Base-by-base conservation (phyloP, 805 yeast species). In the Ogataea chonburiensis region DNA sequence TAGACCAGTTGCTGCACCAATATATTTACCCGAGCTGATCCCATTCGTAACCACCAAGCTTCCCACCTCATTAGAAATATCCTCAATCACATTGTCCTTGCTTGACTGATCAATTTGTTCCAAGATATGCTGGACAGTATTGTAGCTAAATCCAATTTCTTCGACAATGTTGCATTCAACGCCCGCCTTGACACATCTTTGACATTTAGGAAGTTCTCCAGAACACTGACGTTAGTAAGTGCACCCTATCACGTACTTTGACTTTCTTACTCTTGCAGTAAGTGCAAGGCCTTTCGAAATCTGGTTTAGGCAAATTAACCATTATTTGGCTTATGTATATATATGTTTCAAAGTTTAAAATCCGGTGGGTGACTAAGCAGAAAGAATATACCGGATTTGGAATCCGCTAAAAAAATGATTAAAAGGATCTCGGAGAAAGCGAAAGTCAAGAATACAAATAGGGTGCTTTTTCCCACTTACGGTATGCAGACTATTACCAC, bases 1-100 rank as follows among this genome's bases (percentile, higher is more conserved):
- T 11, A 50, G 38, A 9, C 57, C 57, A 5, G 57, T 50, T 17
- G 55, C 57, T n/a, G 57, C 57, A 4, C 54, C 54, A 3, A 49
- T 47, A 20, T 49, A 49, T 26, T 52, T 52, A 8, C 55, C 55
- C 23, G 37, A 40, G 8, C 32, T 31, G n/a, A 25, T 15, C 8
- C 38, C 37, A 14, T 29, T 39, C 14, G 52, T 32, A 5, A 49
- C 43, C 1, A 52, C 49, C 25, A 52, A 27, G 35, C 54, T 52
- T 7, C 57, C 55, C 7, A 52, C 55, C 13, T 51, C 56, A 1
- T 55, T 43, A 3, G 57, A 51, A 9, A 51, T 45, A 15, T 40
- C 37, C n/a, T 52, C 57, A 5, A 52, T 47, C 7, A 49, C 43
- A 10, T 37, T 29, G 22, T 46, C 49, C 12, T 38, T 36, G 15